A percentile compares a stretch with the other conserved stretches of the same genome.
Conservation (phyloP, 768 basidiomycete species). For the Mycena epipterygia region DNA sequence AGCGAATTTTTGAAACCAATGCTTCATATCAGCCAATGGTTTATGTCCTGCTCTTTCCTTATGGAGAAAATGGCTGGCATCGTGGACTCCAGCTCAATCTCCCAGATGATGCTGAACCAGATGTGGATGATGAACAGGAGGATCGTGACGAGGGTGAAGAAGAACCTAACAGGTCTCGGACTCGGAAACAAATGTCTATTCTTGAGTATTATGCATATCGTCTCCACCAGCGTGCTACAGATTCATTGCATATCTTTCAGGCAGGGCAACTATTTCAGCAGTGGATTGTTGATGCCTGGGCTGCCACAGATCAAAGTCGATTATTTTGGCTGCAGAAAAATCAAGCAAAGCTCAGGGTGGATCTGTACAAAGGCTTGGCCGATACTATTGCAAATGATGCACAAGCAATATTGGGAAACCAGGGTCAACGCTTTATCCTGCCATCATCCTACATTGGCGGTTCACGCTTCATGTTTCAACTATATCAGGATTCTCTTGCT, state of each 20-base stretch:
- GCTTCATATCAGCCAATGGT: conserved; percentile 48
- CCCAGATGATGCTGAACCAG: no score
- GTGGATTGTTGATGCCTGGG: conserved; percentile 61
- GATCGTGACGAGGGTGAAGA: neutral
- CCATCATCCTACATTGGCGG: conserved; percentile 25
- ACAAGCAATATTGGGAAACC: neutral
- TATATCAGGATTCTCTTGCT: conserved; percentile 10
- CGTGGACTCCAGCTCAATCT: conserved; percentile 31
- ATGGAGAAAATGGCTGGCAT: conserved; percentile 55
- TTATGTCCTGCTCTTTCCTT: conserved; percentile 47
- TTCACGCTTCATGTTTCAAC: conserved; percentile 20
- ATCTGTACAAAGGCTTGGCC: conserved; percentile 15
- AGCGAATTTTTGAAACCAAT: conserved; percentile 42
- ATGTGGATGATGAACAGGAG: neutral
- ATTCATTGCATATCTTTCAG: conserved; percentile 45
- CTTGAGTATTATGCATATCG: conserved; percentile 47
- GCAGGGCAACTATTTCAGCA: conserved; percentile 57
- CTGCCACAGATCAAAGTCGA: conserved; percentile 55
- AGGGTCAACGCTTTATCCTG: neutral
- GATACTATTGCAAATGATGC: conserved; percentile 10
- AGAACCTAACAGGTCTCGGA: neutral
- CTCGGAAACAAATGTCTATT: conserved; percentile 35
- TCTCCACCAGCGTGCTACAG: conserved; percentile 42
- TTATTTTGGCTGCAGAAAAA: conserved; percentile 47
- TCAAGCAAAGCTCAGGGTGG: conserved; percentile 5